These are phyloP conservation scores for Escallonia herrerae DNA, from an alignment of 129 eudicot genomes.

Conservation along the genomic window DNA sequence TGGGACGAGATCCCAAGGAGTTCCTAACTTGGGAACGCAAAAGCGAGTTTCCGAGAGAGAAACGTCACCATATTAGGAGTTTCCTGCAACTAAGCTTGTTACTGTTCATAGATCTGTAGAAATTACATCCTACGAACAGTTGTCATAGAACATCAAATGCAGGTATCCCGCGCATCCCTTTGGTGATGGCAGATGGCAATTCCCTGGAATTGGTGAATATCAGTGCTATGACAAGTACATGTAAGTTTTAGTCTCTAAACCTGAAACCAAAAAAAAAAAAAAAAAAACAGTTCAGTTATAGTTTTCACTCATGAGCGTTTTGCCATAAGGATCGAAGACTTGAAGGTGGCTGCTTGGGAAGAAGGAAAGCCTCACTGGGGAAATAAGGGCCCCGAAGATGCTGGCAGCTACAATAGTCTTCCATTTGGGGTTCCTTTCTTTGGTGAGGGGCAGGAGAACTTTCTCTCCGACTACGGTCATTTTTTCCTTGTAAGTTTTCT, in stretches of 20 bases:
- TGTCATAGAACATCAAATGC: slow-evolving; percentile 15
- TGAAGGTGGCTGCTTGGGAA: slow-evolving; percentile 36
- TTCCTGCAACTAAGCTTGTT: no score
- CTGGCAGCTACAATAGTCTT: slow-evolving; percentile 47
- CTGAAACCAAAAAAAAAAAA: no score
- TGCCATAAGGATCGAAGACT: slow-evolving; percentile 47
- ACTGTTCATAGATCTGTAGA: slow-evolving; percentile 6
- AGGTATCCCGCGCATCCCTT: slow-evolving; percentile 67
- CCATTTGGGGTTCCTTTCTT: slow-evolving; percentile 55
- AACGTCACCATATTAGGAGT: no score
- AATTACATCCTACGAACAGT: slow-evolving; percentile 9
- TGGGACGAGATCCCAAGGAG: no score
- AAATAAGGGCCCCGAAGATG: slow-evolving; percentile 42
- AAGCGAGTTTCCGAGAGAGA: no score
- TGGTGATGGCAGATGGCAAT: slow-evolving; percentile 60
- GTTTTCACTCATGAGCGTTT: neutral
- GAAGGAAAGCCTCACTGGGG: slow-evolving; percentile 69
- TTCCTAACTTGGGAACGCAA: no score
- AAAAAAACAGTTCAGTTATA: neutral
- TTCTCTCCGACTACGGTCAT: slow-evolving; percentile 51
- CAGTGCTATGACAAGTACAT: slow-evolving; percentile 72
- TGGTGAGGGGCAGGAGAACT: slow-evolving; percentile 43
- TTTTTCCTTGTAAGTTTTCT: slow-evolving; percentile 55
- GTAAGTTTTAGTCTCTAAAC: slow-evolving; percentile 18
- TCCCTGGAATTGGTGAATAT: slow-evolving; percentile 72